Evolutionary conservation across 169 alveolate species (phyloP).

Genomic region (Plasmodium vivax): DNA sequence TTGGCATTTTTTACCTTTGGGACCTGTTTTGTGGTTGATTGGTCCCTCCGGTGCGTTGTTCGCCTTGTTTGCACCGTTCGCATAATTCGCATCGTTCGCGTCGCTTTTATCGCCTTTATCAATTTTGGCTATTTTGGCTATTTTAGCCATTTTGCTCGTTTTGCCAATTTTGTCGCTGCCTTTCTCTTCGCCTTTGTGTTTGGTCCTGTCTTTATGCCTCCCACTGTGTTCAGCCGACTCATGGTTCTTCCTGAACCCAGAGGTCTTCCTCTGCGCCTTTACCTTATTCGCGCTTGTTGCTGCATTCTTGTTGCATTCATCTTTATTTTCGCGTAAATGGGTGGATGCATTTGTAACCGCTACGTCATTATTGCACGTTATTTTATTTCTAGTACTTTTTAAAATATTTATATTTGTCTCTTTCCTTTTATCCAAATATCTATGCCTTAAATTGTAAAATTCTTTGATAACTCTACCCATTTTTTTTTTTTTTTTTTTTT

Average conservation of each 20-base stretch:
- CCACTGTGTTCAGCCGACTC: background rate
- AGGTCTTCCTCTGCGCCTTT: background rate
- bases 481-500: background rate
- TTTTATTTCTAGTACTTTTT: conserved; percentile 15
- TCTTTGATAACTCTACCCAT: conserved; percentile 15
- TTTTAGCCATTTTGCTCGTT: background rate
- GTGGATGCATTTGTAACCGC: background rate
- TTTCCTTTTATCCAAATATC: conserved; percentile 17
- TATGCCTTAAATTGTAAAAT: conserved; percentile 3
- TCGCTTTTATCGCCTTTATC: background rate
- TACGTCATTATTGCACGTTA: background rate
- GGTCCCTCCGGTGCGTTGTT: background rate
- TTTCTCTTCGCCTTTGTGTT: background rate
- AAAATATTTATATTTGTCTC: background rate
- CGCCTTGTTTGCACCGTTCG: background rate
- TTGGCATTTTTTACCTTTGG: background rate
- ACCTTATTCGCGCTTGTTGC: background rate
- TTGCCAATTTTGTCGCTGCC: background rate
- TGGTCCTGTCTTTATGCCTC: background rate
- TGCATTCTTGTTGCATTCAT: conserved; percentile 6
- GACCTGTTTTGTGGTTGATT: background rate
- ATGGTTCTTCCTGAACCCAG: background rate
- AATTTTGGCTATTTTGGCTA: background rate
- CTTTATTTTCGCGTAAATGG: background rate
- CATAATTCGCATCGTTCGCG: background rate